Evolutionary conservation across 2,329 filamentous ascomycete species (phyloP).

Genomic region (Ophioceras dolichostomum): DNA sequence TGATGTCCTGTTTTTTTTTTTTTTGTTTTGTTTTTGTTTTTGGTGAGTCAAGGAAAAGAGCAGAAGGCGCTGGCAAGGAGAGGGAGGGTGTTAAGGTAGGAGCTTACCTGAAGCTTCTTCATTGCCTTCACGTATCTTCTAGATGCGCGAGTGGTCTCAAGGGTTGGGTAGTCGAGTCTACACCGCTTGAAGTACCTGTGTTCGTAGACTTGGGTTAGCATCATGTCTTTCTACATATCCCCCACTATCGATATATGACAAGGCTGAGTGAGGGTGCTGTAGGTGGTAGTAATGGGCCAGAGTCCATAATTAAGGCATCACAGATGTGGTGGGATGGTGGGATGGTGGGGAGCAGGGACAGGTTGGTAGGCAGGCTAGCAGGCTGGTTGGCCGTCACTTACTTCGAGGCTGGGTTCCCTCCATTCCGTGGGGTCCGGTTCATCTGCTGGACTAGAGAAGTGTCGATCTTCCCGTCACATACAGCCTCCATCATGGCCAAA

Average conservation of each 20-base stretch:
- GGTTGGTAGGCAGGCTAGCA: too few species aligned
- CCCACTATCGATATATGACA: too few species aligned
- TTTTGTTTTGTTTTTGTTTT: too few species aligned
- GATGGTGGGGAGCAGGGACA: not conserved
- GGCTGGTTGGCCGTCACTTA: constrained; percentile 19
- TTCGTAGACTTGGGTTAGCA: too few species aligned
- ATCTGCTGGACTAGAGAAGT: constrained; percentile 43
- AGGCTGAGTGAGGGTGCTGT: too few species aligned
- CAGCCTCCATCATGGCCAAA: constrained; percentile 64
- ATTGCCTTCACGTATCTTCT: constrained; percentile 59
- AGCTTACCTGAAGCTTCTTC: constrained; percentile 51
- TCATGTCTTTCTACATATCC: not conserved
- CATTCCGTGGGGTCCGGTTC: constrained; percentile 43
- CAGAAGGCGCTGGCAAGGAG: not conserved
- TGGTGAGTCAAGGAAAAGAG: too few species aligned
- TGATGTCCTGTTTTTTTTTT: constrained; percentile 57
- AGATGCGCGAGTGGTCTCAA: constrained; percentile 52
- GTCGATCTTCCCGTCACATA: constrained; percentile 48
- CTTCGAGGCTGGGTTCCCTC: constrained; percentile 52
- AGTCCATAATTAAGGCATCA: too few species aligned
- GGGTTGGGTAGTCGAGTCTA: constrained; percentile 51
- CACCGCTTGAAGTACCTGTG: constrained; percentile 53
- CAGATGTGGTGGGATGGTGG: too few species aligned
- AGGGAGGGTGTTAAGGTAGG: not conserved
- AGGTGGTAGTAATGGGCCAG: too few species aligned